Percentiles rank a stretch among this genome's conserved stretches.
Conservation (phyloP, 129 eudicot species). For the Escallonia rubra region DNA sequence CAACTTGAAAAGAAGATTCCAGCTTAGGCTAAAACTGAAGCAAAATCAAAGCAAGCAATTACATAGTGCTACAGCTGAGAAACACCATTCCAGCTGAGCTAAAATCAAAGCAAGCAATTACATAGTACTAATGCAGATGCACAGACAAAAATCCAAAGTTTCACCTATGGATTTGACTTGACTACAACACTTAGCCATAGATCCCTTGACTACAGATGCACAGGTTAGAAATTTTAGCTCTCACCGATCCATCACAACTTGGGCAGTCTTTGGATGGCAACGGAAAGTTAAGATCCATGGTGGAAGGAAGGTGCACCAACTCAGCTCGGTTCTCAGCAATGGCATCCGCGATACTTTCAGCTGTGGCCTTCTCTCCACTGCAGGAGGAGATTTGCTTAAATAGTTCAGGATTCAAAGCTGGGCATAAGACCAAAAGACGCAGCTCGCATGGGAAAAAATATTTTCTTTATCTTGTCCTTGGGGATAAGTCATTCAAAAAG, state of each 20-base stretch:
- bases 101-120: not conserved
- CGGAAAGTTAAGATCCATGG: slow-evolving; percentile 67
- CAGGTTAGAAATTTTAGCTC: slow-evolving; percentile 9
- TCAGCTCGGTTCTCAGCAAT: slow-evolving; percentile 82
- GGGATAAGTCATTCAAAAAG: too few relatives aligned
- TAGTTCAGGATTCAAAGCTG: not conserved
- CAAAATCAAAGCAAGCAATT: not conserved
- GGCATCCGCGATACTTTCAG: slow-evolving; percentile 78
- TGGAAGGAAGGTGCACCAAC: slow-evolving; percentile 74
- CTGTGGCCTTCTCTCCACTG: slow-evolving; percentile 94
- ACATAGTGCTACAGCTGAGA: not conserved
- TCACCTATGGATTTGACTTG: not conserved
- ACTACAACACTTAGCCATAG: not conserved
- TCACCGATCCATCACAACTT: slow-evolving; percentile 92
- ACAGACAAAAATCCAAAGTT: not conserved
- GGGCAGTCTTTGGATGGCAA: slow-evolving; percentile 91
- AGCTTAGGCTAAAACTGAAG: not conserved
- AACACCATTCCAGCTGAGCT: not conserved
- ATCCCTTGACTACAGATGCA: not conserved
- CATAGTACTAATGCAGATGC: not conserved
- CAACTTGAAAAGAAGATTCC: too few relatives aligned
- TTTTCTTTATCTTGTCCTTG: too few relatives aligned
- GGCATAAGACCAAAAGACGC: too few relatives aligned
- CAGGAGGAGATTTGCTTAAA: not conserved
- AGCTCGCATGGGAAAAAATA: too few relatives aligned